A percentile compares a stretch with the other conserved stretches of the same genome.
phyloP scores from a whole-genome alignment of 2,329 filamentous ascomycete genomes.

The Pyrenochaeta sp. region DNA sequence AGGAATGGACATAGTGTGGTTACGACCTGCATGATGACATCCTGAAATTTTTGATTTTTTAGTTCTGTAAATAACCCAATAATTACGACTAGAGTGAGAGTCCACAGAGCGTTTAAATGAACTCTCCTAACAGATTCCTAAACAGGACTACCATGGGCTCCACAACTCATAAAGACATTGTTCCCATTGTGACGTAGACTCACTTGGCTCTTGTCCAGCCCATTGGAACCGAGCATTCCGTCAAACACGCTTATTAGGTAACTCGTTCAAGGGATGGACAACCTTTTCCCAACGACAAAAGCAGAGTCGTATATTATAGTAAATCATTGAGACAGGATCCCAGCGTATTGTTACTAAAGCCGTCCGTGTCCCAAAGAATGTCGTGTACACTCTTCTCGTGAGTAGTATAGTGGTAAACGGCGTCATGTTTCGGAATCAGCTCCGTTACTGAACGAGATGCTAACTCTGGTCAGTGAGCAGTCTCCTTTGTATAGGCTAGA shows the following conservation, averaged over 20 bases:
- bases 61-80: constrained; percentile 10
- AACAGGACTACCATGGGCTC: background rate
- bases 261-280: background rate
- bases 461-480: no score
- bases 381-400: no score
- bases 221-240: background rate
- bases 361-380: no score
- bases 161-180: background rate
- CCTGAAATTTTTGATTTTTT: background rate
- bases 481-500: no score
- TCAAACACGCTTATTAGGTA: background rate
- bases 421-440: no score
- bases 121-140: background rate
- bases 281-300: background rate
- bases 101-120: no score
- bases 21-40: constrained; percentile 6
- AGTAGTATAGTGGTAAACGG: no score
- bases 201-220: background rate
- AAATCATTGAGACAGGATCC: background rate
- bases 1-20: background rate
- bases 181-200: background rate
- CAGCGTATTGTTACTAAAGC: no score
- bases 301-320: background rate
- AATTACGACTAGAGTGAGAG: background rate
- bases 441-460: no score